Conservation (phyloP, 768 basidiomycete genomes). For the Boletus subcaerulescens region DNA sequence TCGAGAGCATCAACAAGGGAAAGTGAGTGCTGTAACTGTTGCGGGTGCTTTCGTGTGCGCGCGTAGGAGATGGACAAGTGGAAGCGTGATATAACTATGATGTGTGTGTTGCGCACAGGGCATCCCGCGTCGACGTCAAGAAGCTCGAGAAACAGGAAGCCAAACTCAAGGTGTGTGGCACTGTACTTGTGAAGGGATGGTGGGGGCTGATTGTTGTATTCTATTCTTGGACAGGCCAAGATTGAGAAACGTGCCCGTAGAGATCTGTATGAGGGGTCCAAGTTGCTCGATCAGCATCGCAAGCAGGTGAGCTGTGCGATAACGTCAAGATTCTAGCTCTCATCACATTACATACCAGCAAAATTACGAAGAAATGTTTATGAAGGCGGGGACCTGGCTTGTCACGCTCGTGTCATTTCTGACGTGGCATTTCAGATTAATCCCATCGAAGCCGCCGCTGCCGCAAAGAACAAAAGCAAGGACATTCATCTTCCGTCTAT, state of each 20-base stretch:
- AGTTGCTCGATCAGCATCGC: conserved; percentile 86
- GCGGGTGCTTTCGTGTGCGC: background rate
- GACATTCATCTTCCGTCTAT: conserved; percentile 94
- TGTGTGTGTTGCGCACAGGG: conserved; percentile 43
- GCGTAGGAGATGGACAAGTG: background rate
- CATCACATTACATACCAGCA: conserved; percentile 49
- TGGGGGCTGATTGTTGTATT: background rate
- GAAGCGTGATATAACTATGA: conserved; percentile 1
- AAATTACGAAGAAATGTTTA: conserved; percentile 98
- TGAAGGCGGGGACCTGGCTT: conserved; percentile 64
- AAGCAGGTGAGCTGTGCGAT: conserved; percentile 60
- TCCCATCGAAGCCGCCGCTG: conserved; percentile 75
- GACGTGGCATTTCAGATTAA: conserved; percentile 60
- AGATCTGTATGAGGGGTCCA: conserved; percentile 95
- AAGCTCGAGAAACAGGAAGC: conserved; percentile 97
- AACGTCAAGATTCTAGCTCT: background rate
- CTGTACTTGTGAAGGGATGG: background rate
- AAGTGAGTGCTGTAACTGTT: conserved; percentile 52
- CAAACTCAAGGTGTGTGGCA: conserved; percentile 69
- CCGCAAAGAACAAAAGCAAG: conserved; percentile 92
- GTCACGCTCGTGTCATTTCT: background rate
- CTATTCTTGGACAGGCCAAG: conserved; percentile 61
- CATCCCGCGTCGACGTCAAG: conserved; percentile 90
- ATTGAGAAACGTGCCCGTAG: conserved; percentile 92
- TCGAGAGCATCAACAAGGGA: conserved; percentile 92